phyloP scores from a whole-genome alignment of 192 early-diverging fungal genomes.

The Glomus cerebriforme region DNA sequence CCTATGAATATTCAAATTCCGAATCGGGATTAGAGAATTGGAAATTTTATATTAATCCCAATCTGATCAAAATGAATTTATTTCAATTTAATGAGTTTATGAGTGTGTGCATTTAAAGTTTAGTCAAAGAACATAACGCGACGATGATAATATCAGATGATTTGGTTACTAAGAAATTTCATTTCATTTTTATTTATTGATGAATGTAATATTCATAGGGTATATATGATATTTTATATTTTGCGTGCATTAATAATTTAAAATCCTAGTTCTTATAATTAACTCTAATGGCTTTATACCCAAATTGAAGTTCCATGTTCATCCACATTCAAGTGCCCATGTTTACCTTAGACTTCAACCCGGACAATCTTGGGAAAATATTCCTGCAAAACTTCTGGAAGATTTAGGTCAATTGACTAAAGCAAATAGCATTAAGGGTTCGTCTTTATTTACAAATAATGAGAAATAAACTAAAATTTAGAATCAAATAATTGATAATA shows the following conservation, averaged over 20 bases:
- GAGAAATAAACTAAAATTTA: not conserved
- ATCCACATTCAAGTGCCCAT: constrained; percentile 97
- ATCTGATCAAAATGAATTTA: not conserved
- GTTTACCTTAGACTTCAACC: constrained; percentile 84
- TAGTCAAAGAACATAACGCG: not conserved
- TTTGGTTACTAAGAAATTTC: not conserved
- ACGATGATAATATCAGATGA: not conserved
- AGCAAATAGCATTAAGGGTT: constrained; percentile 94
- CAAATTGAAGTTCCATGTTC: constrained; percentile 85
- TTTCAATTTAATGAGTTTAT: not conserved
- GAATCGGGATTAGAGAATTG: too few relatives aligned
- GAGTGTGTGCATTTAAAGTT: not conserved
- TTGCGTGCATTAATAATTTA: not conserved
- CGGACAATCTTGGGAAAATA: constrained; percentile 78
- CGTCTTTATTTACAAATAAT: not conserved
- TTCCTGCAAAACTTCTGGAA: constrained; percentile 69
- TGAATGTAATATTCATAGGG: not conserved
- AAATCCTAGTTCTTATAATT: not conserved
- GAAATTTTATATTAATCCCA: too few relatives aligned
- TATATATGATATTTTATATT: not conserved
- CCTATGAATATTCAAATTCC: too few relatives aligned
- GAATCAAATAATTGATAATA: too few relatives aligned
- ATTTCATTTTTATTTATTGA: not conserved
- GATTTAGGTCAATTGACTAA: constrained; percentile 95
- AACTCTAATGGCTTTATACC: not conserved